These are phyloP conservation scores for Aspergillus taichungensis DNA, from an alignment of 495 filamentous ascomycete genomes.

Conservation along the genomic window DNA sequence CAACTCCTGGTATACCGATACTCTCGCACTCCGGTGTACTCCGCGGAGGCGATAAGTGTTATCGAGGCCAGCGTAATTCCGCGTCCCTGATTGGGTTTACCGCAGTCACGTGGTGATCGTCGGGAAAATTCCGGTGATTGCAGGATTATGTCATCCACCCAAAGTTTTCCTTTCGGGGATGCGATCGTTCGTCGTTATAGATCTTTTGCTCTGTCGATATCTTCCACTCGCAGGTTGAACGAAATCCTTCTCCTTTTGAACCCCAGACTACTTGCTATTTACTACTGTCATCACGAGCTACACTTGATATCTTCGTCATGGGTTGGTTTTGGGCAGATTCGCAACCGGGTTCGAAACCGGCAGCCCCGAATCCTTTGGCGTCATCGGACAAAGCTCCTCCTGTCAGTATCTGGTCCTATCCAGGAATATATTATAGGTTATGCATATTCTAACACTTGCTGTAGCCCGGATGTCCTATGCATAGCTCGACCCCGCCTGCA, in stretches of 20 bases:
- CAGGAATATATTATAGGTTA: background rate
- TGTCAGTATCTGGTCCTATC: constrained; percentile 46
- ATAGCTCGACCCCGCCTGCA: constrained; percentile 46
- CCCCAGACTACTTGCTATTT: background rate
- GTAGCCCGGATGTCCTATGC: constrained; percentile 89
- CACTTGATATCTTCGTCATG: constrained; percentile 44
- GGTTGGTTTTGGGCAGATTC: constrained; percentile 98
- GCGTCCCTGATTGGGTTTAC: too few species aligned
- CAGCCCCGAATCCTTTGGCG: constrained; percentile 35
- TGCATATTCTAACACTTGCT: constrained; percentile 22
- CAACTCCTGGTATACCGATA: too few species aligned
- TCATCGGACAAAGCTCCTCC: constrained; percentile 46
- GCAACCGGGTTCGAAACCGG: constrained; percentile 28
- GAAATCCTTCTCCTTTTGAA: background rate
- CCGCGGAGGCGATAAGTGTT: too few species aligned
- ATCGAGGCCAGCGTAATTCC: too few species aligned
- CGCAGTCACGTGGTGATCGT: too few species aligned
- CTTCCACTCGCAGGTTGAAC: background rate
- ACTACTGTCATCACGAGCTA: background rate
- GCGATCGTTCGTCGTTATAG: too few species aligned
- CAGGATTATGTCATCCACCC: background rate
- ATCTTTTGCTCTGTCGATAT: background rate
- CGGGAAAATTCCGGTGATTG: background rate
- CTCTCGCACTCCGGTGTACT: too few species aligned
- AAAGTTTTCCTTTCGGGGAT: background rate